Conservation (phyloP, 2,329 filamentous ascomycete species). For the Beauveria sp. region DNA sequence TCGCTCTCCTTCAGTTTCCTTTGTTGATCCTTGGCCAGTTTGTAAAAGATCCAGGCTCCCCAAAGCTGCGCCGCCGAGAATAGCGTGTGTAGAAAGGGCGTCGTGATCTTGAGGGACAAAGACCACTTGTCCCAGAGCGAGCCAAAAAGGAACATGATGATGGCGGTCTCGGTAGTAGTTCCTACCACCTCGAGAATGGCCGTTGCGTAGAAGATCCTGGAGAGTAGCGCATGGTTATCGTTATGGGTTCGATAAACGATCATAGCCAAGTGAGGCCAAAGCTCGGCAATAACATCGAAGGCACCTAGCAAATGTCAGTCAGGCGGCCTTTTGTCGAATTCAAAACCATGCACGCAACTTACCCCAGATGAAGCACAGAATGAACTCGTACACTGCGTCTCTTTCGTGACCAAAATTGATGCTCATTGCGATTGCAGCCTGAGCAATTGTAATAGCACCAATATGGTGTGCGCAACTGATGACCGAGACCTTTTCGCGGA, state of each 20-base stretch:
- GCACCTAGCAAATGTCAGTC: conserved; percentile 6
- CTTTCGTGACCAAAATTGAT: conserved; percentile 8
- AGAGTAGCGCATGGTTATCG: conserved; percentile 4
- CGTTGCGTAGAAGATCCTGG: conserved; percentile 9
- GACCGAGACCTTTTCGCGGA: conserved; percentile 10
- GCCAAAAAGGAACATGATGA: conserved; percentile 11
- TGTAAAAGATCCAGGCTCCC: conserved; percentile 12
- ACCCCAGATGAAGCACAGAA: conserved; percentile 12
- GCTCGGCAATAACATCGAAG: conserved; percentile 11
- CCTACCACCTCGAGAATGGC: conserved; percentile 5
- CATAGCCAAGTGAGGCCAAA: conserved; percentile 12
- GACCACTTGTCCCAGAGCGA: conserved; percentile 12
- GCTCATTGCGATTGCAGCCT: conserved; percentile 10
- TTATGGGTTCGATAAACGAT: conserved; percentile 8
- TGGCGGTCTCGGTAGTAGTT: conserved; percentile 6
- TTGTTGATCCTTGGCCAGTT: conserved; percentile 6
- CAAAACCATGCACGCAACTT: neutral
- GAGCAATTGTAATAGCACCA: conserved; percentile 11
- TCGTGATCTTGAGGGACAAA: conserved; percentile 4
- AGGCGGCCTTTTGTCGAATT: neutral
- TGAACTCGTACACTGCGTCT: conserved; percentile 12
- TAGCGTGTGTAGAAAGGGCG: conserved; percentile 7
- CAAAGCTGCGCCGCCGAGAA: conserved; percentile 11
- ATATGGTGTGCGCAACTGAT: conserved; percentile 12
- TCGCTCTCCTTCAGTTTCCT: neutral